Base-by-base conservation (phyloP, 2,329 filamentous ascomycete genomes). In the Ophiostoma montium region DNA sequence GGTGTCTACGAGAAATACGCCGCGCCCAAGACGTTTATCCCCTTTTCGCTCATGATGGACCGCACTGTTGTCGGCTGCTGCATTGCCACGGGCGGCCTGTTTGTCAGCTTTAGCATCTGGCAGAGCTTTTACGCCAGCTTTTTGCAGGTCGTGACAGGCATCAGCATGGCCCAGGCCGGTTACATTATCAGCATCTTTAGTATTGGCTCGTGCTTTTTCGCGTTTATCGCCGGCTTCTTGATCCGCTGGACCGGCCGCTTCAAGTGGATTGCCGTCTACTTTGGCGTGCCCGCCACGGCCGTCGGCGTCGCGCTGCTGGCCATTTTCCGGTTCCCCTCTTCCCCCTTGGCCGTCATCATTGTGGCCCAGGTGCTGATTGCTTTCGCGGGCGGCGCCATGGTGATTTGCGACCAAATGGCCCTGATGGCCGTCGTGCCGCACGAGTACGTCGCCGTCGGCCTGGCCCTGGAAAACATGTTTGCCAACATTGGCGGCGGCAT, bases 401-500 rank as follows among this genome's bases (percentile, higher is more conserved):
- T 79, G 50, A 75, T 81, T 46, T 69, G 68, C 38, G 71, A 75
- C 50, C 72, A 81, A 56, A 67, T 81, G 43, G 73, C 74, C 10
- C 70, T 77, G 35, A 75, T 80, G 63, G 75, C 76, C 0, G 75
- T 73, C 1, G 70, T 69, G 1, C 66, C 67, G 3, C 75, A 80
- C 54, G 67, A 75, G 36, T 47, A 54, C 38, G 16, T 51, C 0
- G 47, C 50, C 18, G 41, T 51, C 33, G 38, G 38, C 9, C 41
- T 55, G 3, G 50, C 50, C 19, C 11, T 54, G 13, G 45, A 49
- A 5, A 47, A 48, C 49, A 36, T 80, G 18, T 73, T 75, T 47
- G 70, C 74, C 53, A 72, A 71, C 49, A 69, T 81, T 49, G 78
- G 77, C 47, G 75, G 73, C 35, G 75, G 74, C 3, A 70, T 80